Base-by-base conservation (phyloP, 768 basidiomycete genomes). In the Leccinum uliginosum region DNA sequence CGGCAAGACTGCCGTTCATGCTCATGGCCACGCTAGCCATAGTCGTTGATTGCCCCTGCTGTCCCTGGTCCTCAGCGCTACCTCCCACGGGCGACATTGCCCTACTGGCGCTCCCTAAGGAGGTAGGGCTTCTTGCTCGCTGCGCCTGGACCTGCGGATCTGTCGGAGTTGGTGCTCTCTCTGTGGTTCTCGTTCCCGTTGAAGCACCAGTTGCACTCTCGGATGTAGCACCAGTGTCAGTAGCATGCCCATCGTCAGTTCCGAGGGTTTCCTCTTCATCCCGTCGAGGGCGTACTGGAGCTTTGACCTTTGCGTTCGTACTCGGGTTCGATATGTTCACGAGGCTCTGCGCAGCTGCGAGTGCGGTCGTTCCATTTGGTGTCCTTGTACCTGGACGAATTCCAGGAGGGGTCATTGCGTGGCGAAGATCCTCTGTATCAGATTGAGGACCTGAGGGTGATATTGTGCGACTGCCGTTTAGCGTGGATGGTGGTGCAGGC, bases 351-450 rank as follows among this genome's bases (percentile, higher is more conserved):
- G 56, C 23, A 15, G 53, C 52, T 10, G 53, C 26, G 10, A 59
- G 54, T 7, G 51, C 26, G 40, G 47, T 45, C 35, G 65, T 64
- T 26, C 67, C 71, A 54, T 71, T 67, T 12, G 77, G 72, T 8
- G 75, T 74, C 24, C 68, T 63, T n/a, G 67, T 71, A 15, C 60
- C 69, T 23, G 78, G 71, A n/a, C 82, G 76, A 14, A 71, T 67
- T 61, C 77, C 79, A 6, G 78, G 68, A 4, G 87, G 88, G 0
- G 89, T 89, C 57, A 87, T 78, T 12, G 86, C 84, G 32, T 87
- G 83, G 30, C 87, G 84, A 51, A 75, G 71, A 50, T 84, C 83
- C 35, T 87, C 86, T 7, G 71, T 56, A 32, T 84, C 85, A 9
- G 75, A 67, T 38, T 73, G 74, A 29, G 71, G 72, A 27, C 73